Base-by-base conservation (phyloP, 169 alveolate species). In the Plasmodium berghei region DNA sequence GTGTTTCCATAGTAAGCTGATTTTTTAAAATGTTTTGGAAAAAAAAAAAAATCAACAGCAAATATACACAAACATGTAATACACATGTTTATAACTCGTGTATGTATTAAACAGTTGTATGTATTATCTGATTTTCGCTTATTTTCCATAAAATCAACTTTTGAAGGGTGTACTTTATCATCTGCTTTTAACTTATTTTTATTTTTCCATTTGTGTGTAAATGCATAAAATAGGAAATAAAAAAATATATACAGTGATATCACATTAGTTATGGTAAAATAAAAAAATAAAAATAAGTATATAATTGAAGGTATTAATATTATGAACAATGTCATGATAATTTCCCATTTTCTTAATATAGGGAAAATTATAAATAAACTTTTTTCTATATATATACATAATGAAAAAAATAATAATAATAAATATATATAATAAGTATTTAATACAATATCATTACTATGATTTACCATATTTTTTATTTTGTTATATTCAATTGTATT, bases 11-110 rank as follows among this genome's bases (percentile, higher is more conserved):
- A 67, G 52, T 66, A 80, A 66, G 26, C 28, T 3, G 90, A 80
- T 28, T 80, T 80, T 22, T 46, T 16, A 80, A 80, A 80, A 54
- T 80, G 74, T 12, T 59, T 80, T 67, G 90, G 90, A 46, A 80
- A 80, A 69, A 34, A 69, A 80, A 54, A 80, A 52, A 80, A 80
- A n/a, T 80, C 90, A 0, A 80, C 83, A 3, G 72, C 90, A 59
- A 80, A 80, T 54, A 80, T 80, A 18, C 77, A 69, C 14, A 80
- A 14, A 59, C 66, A 66, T 12, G 72, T 69, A 14, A 80, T 80
- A 59, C 83, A 67, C 52, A 64, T 34, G n/a, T 67, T 69, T 14
- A 61, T 59, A 28, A 80, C n/a, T 54, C 90, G 16, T 28, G 34
- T 55, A 26, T 72, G 46, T 20, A 72, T 34, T 45, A 64, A 66